Evolutionary conservation across 306 rosid genomes (phyloP), one percentile per base, ranked within the genome.

Genomic region (Neltuma alba): DNA sequence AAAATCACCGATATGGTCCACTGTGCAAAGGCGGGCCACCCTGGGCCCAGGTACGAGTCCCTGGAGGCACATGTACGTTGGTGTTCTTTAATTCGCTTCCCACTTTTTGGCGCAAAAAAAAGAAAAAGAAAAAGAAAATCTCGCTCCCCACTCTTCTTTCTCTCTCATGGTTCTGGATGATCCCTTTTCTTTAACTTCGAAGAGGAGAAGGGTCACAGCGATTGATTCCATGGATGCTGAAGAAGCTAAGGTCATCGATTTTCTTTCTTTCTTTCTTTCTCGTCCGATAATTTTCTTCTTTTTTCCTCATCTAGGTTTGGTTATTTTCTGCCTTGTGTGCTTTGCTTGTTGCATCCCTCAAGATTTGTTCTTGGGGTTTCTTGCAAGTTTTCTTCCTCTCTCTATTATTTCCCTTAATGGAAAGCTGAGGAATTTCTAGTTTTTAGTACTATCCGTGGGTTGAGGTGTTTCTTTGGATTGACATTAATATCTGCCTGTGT

Each of bases 141-240:
- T 58, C 33, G 25, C 37, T 55, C 75, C 58, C 23, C 6, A 44
- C n/a, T 68, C 16, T 7, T 36, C 12, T 9, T 36, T 48, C 37
- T 64, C 72, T 76, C 87, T 86, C 76, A 90, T 91, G 98, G 61
- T 85, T 82, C n/a, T 79, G 75, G 92, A 84, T 87, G 52, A 74
- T 81, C 81, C 81, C 30, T 70, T 57, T 20, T 83, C 87, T 76
- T 54, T 70, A 66, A 68, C 76, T 64, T 64, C 82, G 50, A 93
- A 93, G 74, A 71, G 92, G 80, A 91, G 95, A 80, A 89, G 83
- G 78, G 42, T 90, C 84, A 67, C 79, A 33, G 72, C 42, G 84
- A 8, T 73, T 79, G 81, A 77, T 86, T 83, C 80, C 75, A 86
- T 90, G 97, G 97, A 87, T 67, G 72, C 87, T 42, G 82, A 85